phyloP scores from a whole-genome alignment of 164 flowering plant species.

The Stephania japonica region DNA sequence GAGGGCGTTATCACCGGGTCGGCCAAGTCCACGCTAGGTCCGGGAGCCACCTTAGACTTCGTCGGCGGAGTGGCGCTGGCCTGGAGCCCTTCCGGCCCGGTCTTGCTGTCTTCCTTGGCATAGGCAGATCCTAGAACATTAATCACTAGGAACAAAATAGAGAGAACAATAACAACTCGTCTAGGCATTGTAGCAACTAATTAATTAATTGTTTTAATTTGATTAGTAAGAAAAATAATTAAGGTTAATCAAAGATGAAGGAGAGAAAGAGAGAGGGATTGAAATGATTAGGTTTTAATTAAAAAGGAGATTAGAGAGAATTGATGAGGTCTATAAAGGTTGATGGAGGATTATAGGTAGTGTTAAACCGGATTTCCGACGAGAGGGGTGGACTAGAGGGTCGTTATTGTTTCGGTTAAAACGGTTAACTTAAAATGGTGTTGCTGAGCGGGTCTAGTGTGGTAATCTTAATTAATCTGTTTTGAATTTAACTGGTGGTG shows the following conservation, averaged over 20 bases:
- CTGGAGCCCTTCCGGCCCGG: background rate
- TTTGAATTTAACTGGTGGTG: no score
- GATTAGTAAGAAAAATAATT: no score
- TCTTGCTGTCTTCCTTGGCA: background rate
- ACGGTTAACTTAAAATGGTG: background rate
- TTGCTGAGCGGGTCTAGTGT: no score
- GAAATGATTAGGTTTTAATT: background rate
- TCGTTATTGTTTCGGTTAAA: background rate
- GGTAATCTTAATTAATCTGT: no score
- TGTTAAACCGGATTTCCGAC: background rate
- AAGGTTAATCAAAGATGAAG: background rate
- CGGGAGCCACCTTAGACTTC: background rate
- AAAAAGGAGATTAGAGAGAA: background rate
- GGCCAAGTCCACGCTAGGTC: background rate
- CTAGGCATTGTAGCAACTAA: background rate
- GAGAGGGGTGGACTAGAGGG: background rate
- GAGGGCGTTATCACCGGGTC: background rate
- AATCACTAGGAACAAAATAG: conserved; percentile 1
- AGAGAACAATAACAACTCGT: conserved; percentile 7
- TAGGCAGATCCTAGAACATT: conserved; percentile 1
- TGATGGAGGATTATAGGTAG: no score
- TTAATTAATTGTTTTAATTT: no score
- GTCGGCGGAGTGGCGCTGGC: background rate
- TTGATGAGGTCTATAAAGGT: background rate
- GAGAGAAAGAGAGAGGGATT: background rate